A percentile compares a stretch with the other conserved stretches of the same genome.
Conservation (phyloP, 257 asterid genomes). For the Scutellaria barbata region DNA sequence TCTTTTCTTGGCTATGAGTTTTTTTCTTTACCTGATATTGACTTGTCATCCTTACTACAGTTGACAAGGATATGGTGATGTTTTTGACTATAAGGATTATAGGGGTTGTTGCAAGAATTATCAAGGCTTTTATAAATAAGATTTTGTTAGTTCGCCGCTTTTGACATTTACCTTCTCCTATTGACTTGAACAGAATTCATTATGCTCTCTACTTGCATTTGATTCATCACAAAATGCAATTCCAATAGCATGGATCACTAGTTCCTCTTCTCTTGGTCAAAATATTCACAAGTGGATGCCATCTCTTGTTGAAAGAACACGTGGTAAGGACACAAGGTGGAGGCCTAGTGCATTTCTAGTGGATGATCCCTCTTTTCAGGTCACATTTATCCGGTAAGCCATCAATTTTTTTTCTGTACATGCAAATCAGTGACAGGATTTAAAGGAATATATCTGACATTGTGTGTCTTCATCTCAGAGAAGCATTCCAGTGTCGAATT, state of each 20-base stretch:
- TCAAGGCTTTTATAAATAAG: background rate
- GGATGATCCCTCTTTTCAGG: slow-evolving; percentile 49
- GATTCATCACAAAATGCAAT: slow-evolving; percentile 51
- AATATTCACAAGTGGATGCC: slow-evolving; percentile 44
- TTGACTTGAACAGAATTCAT: slow-evolving; percentile 41
- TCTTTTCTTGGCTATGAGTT: slow-evolving; percentile 1
- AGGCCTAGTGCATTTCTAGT: slow-evolving; percentile 51
- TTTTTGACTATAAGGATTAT: background rate
- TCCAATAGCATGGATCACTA: slow-evolving; percentile 56
- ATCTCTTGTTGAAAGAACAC: slow-evolving; percentile 47
- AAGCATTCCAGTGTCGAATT: slow-evolving; percentile 52
- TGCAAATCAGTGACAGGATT: slow-evolving; percentile 4
- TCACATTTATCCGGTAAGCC: slow-evolving; percentile 44
- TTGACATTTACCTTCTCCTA: slow-evolving; percentile 33
- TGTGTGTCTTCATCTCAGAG: slow-evolving; percentile 39
- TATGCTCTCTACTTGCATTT: slow-evolving; percentile 51
- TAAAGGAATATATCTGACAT: background rate
- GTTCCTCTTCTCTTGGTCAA: slow-evolving; percentile 41
- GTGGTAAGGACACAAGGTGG: slow-evolving; percentile 52
- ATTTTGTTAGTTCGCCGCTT: background rate
- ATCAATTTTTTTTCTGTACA: slow-evolving; percentile 1
- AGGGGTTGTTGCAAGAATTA: slow-evolving; percentile 7
- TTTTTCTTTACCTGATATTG: background rate
- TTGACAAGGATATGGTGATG: background rate
- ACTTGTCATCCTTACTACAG: background rate